Evolutionary conservation across 257 asterid species (phyloP), one percentile per base, ranked within the genome.

Genomic region (Echites panduratus): DNA sequence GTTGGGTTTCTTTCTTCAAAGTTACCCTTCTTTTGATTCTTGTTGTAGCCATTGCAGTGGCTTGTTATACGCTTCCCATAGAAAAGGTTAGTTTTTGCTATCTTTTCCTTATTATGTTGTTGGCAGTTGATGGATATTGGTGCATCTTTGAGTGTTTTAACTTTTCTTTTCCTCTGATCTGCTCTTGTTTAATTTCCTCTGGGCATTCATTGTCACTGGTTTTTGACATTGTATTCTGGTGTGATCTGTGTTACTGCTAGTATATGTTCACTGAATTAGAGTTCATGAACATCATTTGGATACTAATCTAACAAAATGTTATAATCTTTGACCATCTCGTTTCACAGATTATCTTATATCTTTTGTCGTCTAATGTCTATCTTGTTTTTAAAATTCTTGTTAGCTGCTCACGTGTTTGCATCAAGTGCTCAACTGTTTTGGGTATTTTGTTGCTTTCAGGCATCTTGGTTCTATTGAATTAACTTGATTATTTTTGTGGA

Each of bases 51-150:
- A 82, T 92, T 81, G 81, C 71, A 68, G 54, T 84, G 72, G 97
- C 96, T 74, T 95, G 90, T 86, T 84, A 87, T 86, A 95, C 97
- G 73, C 96, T 95, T 43, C 99, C 99, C 3, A 66, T 92, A 64
- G 98, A 95, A 58, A 85, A 92, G 97, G 99, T 95, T 32, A 32
- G 5, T 6, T 63, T 71, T 70, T 41, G 38, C 22, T 6, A 38
- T 65, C 77, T 50, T 45, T 56, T 27, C 7, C 20, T 13, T 48
- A 52, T 72, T 63, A 4, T 22, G 41, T 70, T 38, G 41, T 59
- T 10, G 38, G 20, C 20, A 57, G 35, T 58, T 68, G 71, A 19
- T 38, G 70, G 45, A 35, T 72, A 70, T 80, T 4, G 73, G 76
- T 75, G 45, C 49, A 29, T 74, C 26, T 19, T 70, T 68, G 5